phyloP scores from a whole-genome alignment of 441 rosid genomes.

The Bocquillonia castaneifolia region DNA sequence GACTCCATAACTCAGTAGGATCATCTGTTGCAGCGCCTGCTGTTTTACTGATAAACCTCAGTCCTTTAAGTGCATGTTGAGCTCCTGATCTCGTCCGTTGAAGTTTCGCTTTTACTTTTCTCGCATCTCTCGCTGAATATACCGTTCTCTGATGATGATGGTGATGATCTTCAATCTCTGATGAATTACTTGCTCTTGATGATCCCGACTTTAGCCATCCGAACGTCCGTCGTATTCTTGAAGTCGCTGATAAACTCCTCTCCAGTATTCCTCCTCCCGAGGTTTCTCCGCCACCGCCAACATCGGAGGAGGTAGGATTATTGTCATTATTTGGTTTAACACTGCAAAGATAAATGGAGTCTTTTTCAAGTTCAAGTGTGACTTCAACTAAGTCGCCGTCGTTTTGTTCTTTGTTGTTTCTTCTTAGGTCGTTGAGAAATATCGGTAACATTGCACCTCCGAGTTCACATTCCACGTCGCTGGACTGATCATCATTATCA shows the following conservation, averaged over 20 bases:
- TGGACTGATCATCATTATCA: background rate
- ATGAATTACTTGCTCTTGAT: conserved; percentile 30
- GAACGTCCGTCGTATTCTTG: conserved; percentile 55
- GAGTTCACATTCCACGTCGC: conserved; percentile 24
- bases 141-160: no score
- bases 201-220: conserved; percentile 58
- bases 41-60: conserved; percentile 65
- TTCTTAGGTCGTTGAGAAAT: conserved; percentile 59
- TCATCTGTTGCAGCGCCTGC: conserved; percentile 35
- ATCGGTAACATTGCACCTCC: conserved; percentile 86
- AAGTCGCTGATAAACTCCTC: conserved; percentile 55
- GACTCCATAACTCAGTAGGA: conserved; percentile 58
- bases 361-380: conserved; percentile 64
- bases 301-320: conserved; percentile 8
- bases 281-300: conserved; percentile 14
- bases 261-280: conserved; percentile 17
- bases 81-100: conserved; percentile 69
- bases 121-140: conserved; percentile 47
- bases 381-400: conserved; percentile 58
- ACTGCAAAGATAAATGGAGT: conserved; percentile 62
- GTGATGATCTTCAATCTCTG: conserved; percentile 44
- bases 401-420: conserved; percentile 34
- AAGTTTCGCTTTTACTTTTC: conserved; percentile 53
- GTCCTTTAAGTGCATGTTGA: conserved; percentile 69
- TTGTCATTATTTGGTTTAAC: conserved; percentile 36